Conservation (phyloP, 2,329 filamentous ascomycete species). For the Clonostachys solani region DNA sequence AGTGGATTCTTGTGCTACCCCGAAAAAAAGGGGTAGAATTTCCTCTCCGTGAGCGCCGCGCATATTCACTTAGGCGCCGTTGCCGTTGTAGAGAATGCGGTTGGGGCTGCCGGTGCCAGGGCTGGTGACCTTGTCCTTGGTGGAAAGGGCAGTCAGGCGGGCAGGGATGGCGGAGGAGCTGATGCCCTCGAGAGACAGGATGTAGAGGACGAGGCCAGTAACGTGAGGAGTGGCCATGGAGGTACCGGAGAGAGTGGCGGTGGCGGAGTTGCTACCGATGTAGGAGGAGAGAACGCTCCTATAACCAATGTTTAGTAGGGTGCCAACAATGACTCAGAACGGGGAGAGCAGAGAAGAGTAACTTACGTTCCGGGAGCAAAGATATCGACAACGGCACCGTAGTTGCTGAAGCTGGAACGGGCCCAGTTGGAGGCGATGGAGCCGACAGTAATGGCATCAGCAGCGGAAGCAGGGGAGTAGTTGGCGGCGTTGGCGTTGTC, state of each 20-base stretch:
- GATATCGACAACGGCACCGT: slow-evolving; percentile 40
- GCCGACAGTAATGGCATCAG: slow-evolving; percentile 46
- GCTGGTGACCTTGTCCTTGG: slow-evolving; percentile 33
- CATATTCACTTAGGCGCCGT: slow-evolving; percentile 2
- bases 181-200: slow-evolving; percentile 33
- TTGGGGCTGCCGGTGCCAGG: slow-evolving; percentile 35
- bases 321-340: slow-evolving; percentile 40
- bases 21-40: no score
- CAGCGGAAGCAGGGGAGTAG: slow-evolving; percentile 42
- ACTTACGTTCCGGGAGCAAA: slow-evolving; percentile 43
- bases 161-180: slow-evolving; percentile 26
- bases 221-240: slow-evolving; percentile 62
- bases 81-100: slow-evolving; percentile 45
- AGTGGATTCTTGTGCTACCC: no score
- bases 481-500: slow-evolving; percentile 25
- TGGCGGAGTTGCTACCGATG: slow-evolving; percentile 36
- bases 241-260: slow-evolving; percentile 50
- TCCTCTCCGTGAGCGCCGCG: neutral
- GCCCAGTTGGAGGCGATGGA: slow-evolving; percentile 33
- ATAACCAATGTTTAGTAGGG: slow-evolving; percentile 6
- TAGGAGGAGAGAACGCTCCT: slow-evolving; percentile 41
- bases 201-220: slow-evolving; percentile 46
- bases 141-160: slow-evolving; percentile 34
- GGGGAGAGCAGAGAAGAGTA: slow-evolving; percentile 36
- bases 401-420: slow-evolving; percentile 45